These are phyloP conservation scores for Suillus plorans DNA, from an alignment of 768 basidiomycete species.

Conservation along the genomic window DNA sequence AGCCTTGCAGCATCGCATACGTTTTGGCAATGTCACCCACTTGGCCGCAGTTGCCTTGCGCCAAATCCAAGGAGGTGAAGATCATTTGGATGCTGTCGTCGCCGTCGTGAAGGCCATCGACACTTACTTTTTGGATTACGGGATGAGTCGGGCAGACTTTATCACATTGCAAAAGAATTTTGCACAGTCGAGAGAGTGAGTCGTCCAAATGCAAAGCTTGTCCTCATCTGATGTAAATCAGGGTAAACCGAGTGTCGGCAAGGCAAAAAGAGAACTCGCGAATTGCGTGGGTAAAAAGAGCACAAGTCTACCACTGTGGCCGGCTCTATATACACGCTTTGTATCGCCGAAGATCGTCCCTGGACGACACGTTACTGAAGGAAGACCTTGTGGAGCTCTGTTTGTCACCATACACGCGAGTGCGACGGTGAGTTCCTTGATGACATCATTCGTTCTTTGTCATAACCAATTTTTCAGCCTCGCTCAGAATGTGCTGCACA, in stretches of 20 bases:
- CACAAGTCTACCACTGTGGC: conserved; percentile 74
- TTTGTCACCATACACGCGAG: conserved; percentile 75
- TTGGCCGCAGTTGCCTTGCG: conserved; percentile 65
- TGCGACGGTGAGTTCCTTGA: conserved; percentile 55
- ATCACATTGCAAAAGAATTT: conserved; percentile 56
- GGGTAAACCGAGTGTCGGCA: conserved; percentile 64
- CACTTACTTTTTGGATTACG: conserved; percentile 72
- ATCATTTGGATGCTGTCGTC: conserved; percentile 85
- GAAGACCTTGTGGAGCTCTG: conserved; percentile 71
- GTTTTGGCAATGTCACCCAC: conserved; percentile 69
- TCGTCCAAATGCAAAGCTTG: neutral
- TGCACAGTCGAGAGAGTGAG: conserved; percentile 31
- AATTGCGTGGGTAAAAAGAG: conserved; percentile 71
- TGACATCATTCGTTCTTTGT: neutral
- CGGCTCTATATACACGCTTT: conserved; percentile 76
- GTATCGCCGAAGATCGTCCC: conserved; percentile 67
- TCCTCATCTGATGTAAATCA: conserved; percentile 22
- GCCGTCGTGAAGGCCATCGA: conserved; percentile 73
- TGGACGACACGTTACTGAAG: conserved; percentile 68
- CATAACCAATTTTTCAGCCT: conserved; percentile 43
- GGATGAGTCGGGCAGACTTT: conserved; percentile 56
- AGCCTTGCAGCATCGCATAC: conserved; percentile 52
- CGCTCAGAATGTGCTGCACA: conserved; percentile 65
- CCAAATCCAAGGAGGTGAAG: conserved; percentile 64
- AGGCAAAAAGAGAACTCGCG: conserved; percentile 78